These are phyloP conservation scores for Botryosphaeria dothidea DNA, from an alignment of 2,329 filamentous ascomycete genomes.

Conservation along the genomic window DNA sequence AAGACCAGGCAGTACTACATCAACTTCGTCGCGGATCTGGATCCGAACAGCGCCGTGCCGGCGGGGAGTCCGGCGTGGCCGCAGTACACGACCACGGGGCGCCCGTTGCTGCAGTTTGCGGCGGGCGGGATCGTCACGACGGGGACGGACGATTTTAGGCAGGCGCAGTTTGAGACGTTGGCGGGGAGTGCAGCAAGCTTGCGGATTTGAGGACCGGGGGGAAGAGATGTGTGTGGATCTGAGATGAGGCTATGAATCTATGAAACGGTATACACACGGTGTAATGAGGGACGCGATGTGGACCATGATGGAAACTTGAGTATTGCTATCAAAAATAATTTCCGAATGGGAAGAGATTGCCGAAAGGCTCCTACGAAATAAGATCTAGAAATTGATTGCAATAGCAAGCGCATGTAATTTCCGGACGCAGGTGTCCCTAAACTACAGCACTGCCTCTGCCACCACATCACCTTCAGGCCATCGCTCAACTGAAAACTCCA, in stretches of 20 bases:
- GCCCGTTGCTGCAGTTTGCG: slow-evolving; percentile 55
- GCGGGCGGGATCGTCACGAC: slow-evolving; percentile 37
- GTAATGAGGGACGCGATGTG: no score
- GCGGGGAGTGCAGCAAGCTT: not conserved
- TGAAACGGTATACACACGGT: not conserved
- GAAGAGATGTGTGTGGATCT: not conserved
- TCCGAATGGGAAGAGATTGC: no score
- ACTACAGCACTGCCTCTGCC: no score
- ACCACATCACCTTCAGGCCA: no score
- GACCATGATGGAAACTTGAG: no score
- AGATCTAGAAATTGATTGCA: no score
- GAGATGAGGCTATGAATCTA: not conserved
- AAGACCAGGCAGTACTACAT: slow-evolving; percentile 64
- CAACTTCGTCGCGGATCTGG: slow-evolving; percentile 68
- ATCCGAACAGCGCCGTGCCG: slow-evolving; percentile 62
- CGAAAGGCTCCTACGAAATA: no score
- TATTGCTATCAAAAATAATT: no score
- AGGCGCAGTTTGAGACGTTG: not conserved
- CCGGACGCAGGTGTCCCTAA: no score
- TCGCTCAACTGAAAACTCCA: no score
- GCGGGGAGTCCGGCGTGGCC: slow-evolving; percentile 49
- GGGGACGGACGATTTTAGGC: slow-evolving; percentile 42
- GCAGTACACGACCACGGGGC: slow-evolving; percentile 50
- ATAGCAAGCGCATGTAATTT: no score
- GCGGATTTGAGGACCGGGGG: not conserved